A percentile compares a stretch with the other conserved stretches of the same genome.
Conservation (phyloP, 2,329 filamentous ascomycete species). For the Stagonosporopsis chrysanthemi region DNA sequence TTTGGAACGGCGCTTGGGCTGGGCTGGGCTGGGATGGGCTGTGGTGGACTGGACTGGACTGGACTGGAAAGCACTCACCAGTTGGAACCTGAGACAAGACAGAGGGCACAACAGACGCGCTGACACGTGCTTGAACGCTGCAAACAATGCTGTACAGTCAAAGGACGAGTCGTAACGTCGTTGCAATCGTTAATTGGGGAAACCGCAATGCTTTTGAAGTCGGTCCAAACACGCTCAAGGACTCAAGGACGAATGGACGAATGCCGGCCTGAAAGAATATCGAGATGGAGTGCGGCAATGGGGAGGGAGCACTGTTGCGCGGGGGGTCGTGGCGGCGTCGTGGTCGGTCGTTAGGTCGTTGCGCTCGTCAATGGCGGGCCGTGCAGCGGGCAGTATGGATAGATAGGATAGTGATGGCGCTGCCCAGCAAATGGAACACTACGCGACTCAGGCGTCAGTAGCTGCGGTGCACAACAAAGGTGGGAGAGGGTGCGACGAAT, state of each 20-base stretch:
- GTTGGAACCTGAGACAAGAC: conserved; percentile 22
- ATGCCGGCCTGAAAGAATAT: conserved; percentile 41
- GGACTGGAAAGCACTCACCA: conserved; percentile 31
- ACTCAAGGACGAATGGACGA: conserved; percentile 40
- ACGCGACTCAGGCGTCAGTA: conserved; percentile 37
- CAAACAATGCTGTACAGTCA: conserved; percentile 50
- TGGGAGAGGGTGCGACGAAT: conserved; percentile 16
- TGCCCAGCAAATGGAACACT: conserved; percentile 37
- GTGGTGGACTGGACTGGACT: conserved; percentile 1
- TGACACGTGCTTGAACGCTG: conserved; percentile 39
- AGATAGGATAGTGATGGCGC: conserved; percentile 33
- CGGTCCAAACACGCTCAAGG: conserved; percentile 42
- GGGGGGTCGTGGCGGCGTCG: conserved; percentile 27
- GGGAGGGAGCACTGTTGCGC: conserved; percentile 33
- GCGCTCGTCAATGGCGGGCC: conserved; percentile 42
- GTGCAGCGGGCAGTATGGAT: conserved; percentile 30
- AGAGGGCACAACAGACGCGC: conserved; percentile 20
- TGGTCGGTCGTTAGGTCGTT: conserved; percentile 44
- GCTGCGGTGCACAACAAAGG: conserved; percentile 18
- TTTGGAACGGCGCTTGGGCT: neutral
- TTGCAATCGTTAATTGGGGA: conserved; percentile 49
- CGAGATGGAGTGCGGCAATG: conserved; percentile 20
- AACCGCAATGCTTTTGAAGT: conserved; percentile 41
- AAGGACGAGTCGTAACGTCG: conserved; percentile 52
- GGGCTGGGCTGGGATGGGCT: neutral